Percentiles rank a stretch among this genome's conserved stretches.
These are phyloP conservation scores for Fusarium mexicanum DNA, from an alignment of 2,329 filamentous ascomycete species.

Conservation along the genomic window DNA sequence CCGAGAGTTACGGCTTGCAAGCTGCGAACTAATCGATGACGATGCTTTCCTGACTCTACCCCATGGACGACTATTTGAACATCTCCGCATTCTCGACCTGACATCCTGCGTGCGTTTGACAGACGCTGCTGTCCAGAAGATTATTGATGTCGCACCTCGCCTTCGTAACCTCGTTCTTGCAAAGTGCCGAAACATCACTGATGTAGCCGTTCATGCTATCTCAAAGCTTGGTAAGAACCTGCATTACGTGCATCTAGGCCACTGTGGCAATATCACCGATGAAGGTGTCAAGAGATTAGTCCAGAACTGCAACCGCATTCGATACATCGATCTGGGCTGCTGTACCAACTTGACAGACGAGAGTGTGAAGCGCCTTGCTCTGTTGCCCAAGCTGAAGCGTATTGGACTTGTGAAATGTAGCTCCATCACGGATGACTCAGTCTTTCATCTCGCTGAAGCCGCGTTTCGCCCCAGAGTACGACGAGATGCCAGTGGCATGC, in stretches of 20 bases:
- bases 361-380: constrained; percentile 84
- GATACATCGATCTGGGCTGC: constrained; percentile 98
- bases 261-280: constrained; percentile 92
- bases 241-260: constrained; percentile 95
- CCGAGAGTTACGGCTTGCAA: constrained; percentile 88
- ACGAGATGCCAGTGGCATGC: constrained; percentile 59
- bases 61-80: constrained; percentile 76
- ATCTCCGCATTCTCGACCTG: constrained; percentile 90
- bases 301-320: constrained; percentile 87
- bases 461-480: constrained; percentile 63
- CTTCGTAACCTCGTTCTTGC: constrained; percentile 92
- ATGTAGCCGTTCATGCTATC: constrained; percentile 87
- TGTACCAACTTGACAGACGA: constrained; percentile 88
- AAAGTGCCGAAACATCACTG: constrained; percentile 93
- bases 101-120: constrained; percentile 87
- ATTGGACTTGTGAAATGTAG: constrained; percentile 96
- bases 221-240: constrained; percentile 92
- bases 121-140: constrained; percentile 87
- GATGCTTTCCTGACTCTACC: constrained; percentile 86
- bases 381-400: constrained; percentile 89
- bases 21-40: constrained; percentile 86
- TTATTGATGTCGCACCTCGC: constrained; percentile 85
- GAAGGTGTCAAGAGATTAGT: constrained; percentile 86
- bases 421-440: constrained; percentile 88
- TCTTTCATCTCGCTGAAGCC: constrained; percentile 81